Conservation (phyloP, 805 yeast species). For the Metschnikowia orientalis region DNA sequence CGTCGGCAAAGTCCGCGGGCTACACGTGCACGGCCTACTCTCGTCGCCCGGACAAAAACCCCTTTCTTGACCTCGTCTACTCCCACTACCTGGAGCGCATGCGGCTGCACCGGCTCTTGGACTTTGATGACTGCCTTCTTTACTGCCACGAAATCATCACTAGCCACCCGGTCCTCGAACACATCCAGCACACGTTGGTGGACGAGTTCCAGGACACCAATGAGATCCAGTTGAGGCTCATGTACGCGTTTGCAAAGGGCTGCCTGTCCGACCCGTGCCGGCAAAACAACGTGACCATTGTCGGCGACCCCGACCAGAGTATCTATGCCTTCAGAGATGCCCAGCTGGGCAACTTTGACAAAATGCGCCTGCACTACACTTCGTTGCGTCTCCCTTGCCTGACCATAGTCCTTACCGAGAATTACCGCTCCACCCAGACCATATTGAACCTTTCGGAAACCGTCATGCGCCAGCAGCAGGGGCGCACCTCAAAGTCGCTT, state of each 20-base stretch:
- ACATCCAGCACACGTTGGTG: conserved; percentile 67
- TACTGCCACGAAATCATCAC: conserved; percentile 48
- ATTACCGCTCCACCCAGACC: conserved; percentile 74
- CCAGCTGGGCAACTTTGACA: conserved; percentile 57
- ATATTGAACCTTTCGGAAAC: conserved; percentile 62
- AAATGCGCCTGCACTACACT: conserved; percentile 44
- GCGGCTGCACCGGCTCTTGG: conserved; percentile 44
- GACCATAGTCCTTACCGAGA: conserved; percentile 51
- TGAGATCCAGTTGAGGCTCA: conserved; percentile 64
- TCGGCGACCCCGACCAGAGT: conserved; percentile 96
- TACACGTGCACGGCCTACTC: conserved; percentile 39
- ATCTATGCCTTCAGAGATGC: conserved; percentile 89
- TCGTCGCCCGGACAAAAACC: conserved; percentile 10
- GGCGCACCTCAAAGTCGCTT: conserved; percentile 42
- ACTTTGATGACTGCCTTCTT: conserved; percentile 80
- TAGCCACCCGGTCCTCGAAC: conserved; percentile 42
- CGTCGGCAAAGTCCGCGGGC: conserved; percentile 54
- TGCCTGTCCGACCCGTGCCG: conserved; percentile 25
- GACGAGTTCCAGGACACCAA: conserved; percentile 97
- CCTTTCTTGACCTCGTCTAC: conserved; percentile 36
- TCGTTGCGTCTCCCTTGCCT: conserved; percentile 17
- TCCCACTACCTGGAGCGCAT: conserved; percentile 50
- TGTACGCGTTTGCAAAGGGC: conserved; percentile 44
- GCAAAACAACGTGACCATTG: conserved; percentile 68
- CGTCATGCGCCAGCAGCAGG: conserved; percentile 57